Base-by-base conservation (phyloP, 1,284 basidiomycete genomes). In the Irpex rosettiformis region DNA sequence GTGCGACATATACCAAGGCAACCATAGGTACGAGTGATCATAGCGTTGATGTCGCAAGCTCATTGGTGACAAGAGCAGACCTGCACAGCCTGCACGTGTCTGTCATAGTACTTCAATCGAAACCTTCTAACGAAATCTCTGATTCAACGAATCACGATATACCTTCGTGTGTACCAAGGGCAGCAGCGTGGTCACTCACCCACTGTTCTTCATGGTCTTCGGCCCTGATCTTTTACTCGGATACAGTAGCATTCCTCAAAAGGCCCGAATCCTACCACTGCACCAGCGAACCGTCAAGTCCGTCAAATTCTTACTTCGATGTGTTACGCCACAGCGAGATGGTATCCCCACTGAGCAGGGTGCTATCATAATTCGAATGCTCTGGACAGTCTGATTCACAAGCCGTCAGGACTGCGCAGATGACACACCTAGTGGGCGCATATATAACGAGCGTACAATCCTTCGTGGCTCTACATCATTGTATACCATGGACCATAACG, bases 211-310 rank as follows among this genome's bases (percentile, higher is more conserved):
- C 43, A 18, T 33, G 40, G 8, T 21, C 45, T 33, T 37, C 16
- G 10, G 52, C 52, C 52, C 22, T 29, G 52, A n/a, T 7, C 27
- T 43, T 52, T 47, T 18, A 30, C 6, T 24, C 49, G 48, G 37
- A 40, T 29, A 45, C 52, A 54, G 29, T 54, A 37, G 11, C 33
- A 24, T 45, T 16, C 4, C 24, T 21, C 6, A 29, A 21, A 7
- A 18, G 16, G 27, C 57, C 57, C 4, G 25, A 61, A 57, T 48
- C 16, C 54, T 58, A 18, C 22, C 27, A 28, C 53, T 56, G n/a
- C 52, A 54, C 53, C 60, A 57, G 54, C 30, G 60, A 49, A 51
- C 30, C 56, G 60, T 54, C 58, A 58, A 58, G 49, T 58, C 57
- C 57, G 60, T 58, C 54, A 56, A 47, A 45, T 43, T 33, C 30